Percentiles rank a stretch among this genome's conserved stretches.
phyloP scores from a whole-genome alignment of 768 basidiomycete species.

The Pleurotus pulmonarius region DNA sequence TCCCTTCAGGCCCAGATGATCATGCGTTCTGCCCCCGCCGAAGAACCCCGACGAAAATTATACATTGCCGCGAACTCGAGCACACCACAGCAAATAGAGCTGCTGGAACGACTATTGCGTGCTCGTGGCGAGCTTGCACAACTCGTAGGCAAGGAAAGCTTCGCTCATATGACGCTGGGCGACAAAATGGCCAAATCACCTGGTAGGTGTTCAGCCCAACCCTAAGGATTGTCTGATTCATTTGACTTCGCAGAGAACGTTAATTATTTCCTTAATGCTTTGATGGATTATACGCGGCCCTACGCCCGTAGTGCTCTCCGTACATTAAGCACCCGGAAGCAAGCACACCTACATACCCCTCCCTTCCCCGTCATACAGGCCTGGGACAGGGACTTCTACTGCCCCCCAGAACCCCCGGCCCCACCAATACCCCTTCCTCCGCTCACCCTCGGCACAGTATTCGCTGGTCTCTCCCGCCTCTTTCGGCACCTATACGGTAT shows the following conservation, averaged over 20 bases:
- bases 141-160: conserved; percentile 82
- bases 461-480: conserved; percentile 87
- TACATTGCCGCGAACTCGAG: conserved; percentile 83
- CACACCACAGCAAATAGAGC: conserved; percentile 67
- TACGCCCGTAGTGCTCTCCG: conserved; percentile 72
- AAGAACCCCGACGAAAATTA: conserved; percentile 76
- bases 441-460: conserved; percentile 85
- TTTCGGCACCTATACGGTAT: conserved; percentile 89
- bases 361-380: conserved; percentile 70
- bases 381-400: conserved; percentile 98
- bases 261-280: conserved; percentile 74
- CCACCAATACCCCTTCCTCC: conserved; percentile 71
- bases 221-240: not conserved
- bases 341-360: conserved; percentile 58
- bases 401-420: conserved; percentile 72
- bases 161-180: conserved; percentile 78
- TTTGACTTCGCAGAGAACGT: conserved; percentile 64
- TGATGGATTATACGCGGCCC: conserved; percentile 77
- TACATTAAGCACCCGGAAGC: conserved; percentile 67
- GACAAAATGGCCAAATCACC: conserved; percentile 99
- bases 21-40: conserved; percentile 81
- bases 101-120: conserved; percentile 71
- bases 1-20: conserved; percentile 93
- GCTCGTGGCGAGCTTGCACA: conserved; percentile 80
- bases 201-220: conserved; percentile 32